Evolutionary conservation across 1,284 basidiomycete genomes (phyloP).

Genomic region (Fomitopsis palustris): DNA sequence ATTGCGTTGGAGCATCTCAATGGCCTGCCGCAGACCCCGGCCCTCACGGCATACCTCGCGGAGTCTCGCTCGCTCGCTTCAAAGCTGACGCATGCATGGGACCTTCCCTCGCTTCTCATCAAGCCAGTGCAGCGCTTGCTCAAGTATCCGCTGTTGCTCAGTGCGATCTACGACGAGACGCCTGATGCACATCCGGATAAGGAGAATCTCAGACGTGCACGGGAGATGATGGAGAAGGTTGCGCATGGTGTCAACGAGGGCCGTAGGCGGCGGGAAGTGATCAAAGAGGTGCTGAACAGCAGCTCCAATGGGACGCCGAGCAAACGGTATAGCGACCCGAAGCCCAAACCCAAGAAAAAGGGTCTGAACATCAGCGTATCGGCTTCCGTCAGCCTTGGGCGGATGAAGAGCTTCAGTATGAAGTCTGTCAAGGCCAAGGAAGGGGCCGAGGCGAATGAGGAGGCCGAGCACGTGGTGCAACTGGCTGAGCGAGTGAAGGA

Average conservation of each 20-base stretch:
- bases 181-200: constrained; percentile 76
- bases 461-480: constrained; percentile 50
- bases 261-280: constrained; percentile 80
- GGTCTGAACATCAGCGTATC: constrained; percentile 42
- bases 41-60: constrained; percentile 62
- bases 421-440: constrained; percentile 28
- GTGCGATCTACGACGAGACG: constrained; percentile 78
- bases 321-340: constrained; percentile 13
- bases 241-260: constrained; percentile 87
- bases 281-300: constrained; percentile 60
- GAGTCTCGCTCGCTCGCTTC: constrained; percentile 70
- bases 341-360: constrained; percentile 40
- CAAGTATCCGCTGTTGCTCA: constrained; percentile 87
- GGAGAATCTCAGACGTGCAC: constrained; percentile 60
- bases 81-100: constrained; percentile 87
- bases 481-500: constrained; percentile 54
- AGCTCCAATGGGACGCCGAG: constrained; percentile 12
- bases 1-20: constrained; percentile 71
- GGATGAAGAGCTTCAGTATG: constrained; percentile 51
- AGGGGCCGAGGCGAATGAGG: constrained; percentile 39
- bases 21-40: constrained; percentile 50
- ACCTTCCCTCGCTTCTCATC: constrained; percentile 88
- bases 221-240: constrained; percentile 69
- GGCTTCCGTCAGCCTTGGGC: constrained; percentile 52
- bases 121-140: constrained; percentile 88